A percentile compares a stretch with the other conserved stretches of the same genome.
Evolutionary conservation across 345 rosid species (phyloP).

Genomic region (Salix exigua): DNA sequence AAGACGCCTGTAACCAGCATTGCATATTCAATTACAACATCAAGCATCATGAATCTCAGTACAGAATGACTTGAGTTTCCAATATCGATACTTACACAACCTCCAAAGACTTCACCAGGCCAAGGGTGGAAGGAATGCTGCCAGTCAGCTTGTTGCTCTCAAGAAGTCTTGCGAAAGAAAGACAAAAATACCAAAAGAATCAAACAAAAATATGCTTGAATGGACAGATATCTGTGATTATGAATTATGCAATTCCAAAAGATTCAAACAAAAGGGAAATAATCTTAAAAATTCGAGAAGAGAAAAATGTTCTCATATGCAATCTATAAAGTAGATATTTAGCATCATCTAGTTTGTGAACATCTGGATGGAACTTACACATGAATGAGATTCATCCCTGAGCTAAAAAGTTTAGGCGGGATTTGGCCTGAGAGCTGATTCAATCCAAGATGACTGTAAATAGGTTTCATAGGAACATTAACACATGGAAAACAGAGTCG

Average conservation of each 20-base stretch:
- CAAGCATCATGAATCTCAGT: neutral
- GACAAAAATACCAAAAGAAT: neutral
- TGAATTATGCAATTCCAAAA: neutral
- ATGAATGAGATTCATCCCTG: conserved; percentile 64
- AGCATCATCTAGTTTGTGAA: neutral
- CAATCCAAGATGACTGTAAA: conserved; percentile 65
- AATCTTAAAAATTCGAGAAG: neutral
- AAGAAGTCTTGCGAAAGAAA: conserved; percentile 53
- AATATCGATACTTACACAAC: conserved; percentile 60
- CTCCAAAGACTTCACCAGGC: conserved; percentile 48
- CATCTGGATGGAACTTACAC: conserved; percentile 44
- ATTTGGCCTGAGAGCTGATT: conserved; percentile 65
- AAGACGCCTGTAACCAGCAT: conserved; percentile 57
- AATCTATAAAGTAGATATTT: neutral
- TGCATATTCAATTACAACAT: neutral
- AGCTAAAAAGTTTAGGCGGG: conserved; percentile 60
- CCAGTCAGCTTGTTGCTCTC: conserved; percentile 65
- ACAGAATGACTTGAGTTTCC: conserved; percentile 1
- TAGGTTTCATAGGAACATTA: conserved; percentile 5
- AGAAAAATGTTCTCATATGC: neutral
- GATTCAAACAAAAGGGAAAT: neutral
- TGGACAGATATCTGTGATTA: neutral
- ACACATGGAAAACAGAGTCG: neutral
- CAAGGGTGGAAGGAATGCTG: conserved; percentile 55
- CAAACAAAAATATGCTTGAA: neutral